Base-by-base conservation (phyloP, 2,329 filamentous ascomycete genomes). In the Paecilomyces niveus region DNA sequence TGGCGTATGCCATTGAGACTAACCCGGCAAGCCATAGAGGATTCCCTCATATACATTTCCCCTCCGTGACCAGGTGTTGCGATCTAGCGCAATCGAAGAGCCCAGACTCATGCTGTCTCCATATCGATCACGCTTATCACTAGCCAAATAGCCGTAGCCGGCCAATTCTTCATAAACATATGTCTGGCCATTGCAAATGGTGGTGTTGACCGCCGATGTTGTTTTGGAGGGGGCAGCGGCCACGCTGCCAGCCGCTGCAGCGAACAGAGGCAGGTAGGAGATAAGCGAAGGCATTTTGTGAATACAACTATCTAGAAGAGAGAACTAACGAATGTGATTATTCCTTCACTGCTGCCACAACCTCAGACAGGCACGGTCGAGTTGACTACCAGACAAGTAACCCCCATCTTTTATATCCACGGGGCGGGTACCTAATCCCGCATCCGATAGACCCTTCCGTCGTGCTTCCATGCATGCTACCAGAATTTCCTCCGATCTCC, bases 61-160 rank as follows among this genome's bases (percentile, higher is more conserved):
- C 2, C 72, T 72, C 67, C 81, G 83, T 64, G 77, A 80, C 86
- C 87, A 90, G 8, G 81, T 80, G 33, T 71, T 74, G 59, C 76
- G 76, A 58, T 87, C 83, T 31, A 90, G 73, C n/a, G 85, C 83
- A 64, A 88, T 83, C 11, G 85, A 80, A 58, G 83, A 87, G 8
- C 88, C 88, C 55, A 88, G 78, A 1, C 86, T 85, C 31, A 90
- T 75, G 0, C 86, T 90, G 67, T 90, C 88, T 31, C 86, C 86
- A 63, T 82, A 86, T 67, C 86, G 85, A 73, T 90, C 88, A 32
- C 80, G 76, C 2, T 81, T 80, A 65, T 85, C 79, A 32, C 78
- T 78, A 0, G 81, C 73, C 2, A 90, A 72, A 57, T 78, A 81
- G 4, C 88, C 88, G 67, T 85, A 90, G 9, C 88, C 88, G 3